Evolutionary conservation across 345 rosid species (phyloP), one percentile per base, ranked within the genome.

Genomic region (Eucalyptus regnans): DNA sequence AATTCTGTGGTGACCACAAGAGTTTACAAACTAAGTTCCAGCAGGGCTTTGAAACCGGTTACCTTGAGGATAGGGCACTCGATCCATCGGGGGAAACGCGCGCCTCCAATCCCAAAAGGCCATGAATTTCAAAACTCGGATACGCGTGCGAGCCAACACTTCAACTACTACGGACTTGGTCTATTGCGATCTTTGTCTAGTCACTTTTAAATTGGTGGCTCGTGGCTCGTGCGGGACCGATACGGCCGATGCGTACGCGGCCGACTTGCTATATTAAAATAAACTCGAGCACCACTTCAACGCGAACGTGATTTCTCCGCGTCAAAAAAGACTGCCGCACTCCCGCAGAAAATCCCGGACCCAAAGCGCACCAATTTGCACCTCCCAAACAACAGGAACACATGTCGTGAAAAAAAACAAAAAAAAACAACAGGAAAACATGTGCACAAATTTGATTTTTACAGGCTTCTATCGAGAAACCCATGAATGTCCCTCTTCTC

Each of bases 21-120:
- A 68, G 44, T 6, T 20, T 37, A 9, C 25, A 9, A 0, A 3
- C 0, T 33, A 33, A 5, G 23, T 71, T 71, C 3, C 7, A 33
- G 44, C 25, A 76, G 3, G 43, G 7, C 8, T 37, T 76, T 18
- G 13, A 20, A 37, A 37, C 7, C 27, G 46, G 25, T 6, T 6
- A 6, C 12, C 46, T 18, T 7, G 23, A 52, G 58, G 58, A 52
- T 52, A 52, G 58, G 58, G 58, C 58, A 52, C 58, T 52, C 58
- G 58, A 52, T 52, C 4, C 58, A 18, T 18, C 23, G 9, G 58
- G 58, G 49, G 2, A 4, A 18, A 52, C 58, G 10, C 48, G 48
- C 58, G 58, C 58, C 58, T 52, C 58, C 41, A 31, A 31, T 66
- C 43, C 46, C 12, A 71, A 33, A 31, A 9, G 81, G 25, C 44